Conservation (phyloP, 805 yeast species). For the Hanseniaspora taiwanica region DNA sequence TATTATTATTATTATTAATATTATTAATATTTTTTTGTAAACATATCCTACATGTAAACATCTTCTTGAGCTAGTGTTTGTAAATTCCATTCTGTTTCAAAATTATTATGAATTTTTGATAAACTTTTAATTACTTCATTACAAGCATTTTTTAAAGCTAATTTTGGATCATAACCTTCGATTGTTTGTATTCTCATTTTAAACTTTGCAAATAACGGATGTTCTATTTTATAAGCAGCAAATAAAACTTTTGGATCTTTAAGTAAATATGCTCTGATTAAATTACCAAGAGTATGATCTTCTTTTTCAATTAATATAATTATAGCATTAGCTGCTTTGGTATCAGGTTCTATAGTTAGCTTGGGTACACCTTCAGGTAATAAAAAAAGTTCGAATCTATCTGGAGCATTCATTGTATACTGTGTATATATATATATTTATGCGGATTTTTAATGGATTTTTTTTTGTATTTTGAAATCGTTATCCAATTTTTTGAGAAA, state of each 20-base stretch:
- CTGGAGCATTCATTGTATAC: conserved; percentile 88
- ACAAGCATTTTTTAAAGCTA: conserved; percentile 85
- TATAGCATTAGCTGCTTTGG: conserved; percentile 90
- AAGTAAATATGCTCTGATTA: conserved; percentile 73
- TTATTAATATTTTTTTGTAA: too few relatives aligned
- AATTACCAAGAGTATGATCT: conserved; percentile 91
- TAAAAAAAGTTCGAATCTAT: conserved; percentile 90
- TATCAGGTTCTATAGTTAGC: conserved; percentile 83
- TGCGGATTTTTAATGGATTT: not conserved
- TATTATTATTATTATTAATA: too few relatives aligned
- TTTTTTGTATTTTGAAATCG: too few relatives aligned
- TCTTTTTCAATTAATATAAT: conserved; percentile 89
- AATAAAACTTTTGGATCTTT: conserved; percentile 82
- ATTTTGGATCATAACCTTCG: conserved; percentile 85
- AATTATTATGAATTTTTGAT: conserved; percentile 59
- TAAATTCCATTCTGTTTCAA: conserved; percentile 86
- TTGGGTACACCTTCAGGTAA: conserved; percentile 97
- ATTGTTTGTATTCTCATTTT: conserved; percentile 91
- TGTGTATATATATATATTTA: not conserved
- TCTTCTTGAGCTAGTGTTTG: conserved; percentile 53
- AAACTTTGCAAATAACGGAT: conserved; percentile 92
- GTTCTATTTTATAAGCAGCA: conserved; percentile 96
- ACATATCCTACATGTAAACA: conserved; percentile 14
- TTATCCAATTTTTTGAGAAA: too few relatives aligned
- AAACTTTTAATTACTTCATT: conserved; percentile 69